Evolutionary conservation across 345 rosid species (phyloP).

Genomic region (Gossypium mustelinum): DNA sequence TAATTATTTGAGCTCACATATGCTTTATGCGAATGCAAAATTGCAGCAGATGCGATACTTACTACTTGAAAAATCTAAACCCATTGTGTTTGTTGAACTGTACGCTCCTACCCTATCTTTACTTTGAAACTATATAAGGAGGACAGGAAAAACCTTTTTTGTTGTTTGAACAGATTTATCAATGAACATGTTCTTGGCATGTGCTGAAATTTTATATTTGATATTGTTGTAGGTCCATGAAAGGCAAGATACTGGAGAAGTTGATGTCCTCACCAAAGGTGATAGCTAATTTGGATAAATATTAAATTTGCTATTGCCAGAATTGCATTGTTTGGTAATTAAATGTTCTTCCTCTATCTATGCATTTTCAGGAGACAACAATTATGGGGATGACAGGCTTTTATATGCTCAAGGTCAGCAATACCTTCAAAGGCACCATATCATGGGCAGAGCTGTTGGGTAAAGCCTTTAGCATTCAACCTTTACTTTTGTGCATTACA

Average conservation of each 20-base stretch:
- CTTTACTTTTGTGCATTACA: not conserved
- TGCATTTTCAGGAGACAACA: conserved; percentile 60
- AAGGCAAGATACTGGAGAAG: conserved; percentile 69
- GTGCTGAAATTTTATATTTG: not conserved
- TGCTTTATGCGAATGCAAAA: too few relatives aligned
- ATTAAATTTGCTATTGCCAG: conserved; percentile 4
- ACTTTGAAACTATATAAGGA: too few relatives aligned
- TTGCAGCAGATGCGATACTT: too few relatives aligned
- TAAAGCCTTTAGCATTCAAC: conserved; percentile 26
- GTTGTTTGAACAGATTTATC: too few relatives aligned
- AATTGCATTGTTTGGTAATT: not conserved
- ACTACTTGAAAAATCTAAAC: too few relatives aligned
- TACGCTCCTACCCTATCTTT: too few relatives aligned
- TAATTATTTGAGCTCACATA: too few relatives aligned
- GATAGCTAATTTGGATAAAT: conserved; percentile 15
- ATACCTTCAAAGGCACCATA: conserved; percentile 81
- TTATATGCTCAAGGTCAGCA: conserved; percentile 82
- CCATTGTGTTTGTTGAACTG: too few relatives aligned
- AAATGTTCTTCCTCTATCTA: conserved; percentile 10
- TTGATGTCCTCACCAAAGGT: conserved; percentile 98
- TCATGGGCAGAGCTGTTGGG: conserved; percentile 96
- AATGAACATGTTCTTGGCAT: too few relatives aligned
- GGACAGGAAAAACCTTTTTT: too few relatives aligned
- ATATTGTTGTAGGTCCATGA: conserved; percentile 68
- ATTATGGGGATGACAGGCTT: conserved; percentile 74